These are phyloP conservation scores for Colletotrichum godetiae DNA, from an alignment of 2,329 filamentous ascomycete species.

Conservation along the genomic window DNA sequence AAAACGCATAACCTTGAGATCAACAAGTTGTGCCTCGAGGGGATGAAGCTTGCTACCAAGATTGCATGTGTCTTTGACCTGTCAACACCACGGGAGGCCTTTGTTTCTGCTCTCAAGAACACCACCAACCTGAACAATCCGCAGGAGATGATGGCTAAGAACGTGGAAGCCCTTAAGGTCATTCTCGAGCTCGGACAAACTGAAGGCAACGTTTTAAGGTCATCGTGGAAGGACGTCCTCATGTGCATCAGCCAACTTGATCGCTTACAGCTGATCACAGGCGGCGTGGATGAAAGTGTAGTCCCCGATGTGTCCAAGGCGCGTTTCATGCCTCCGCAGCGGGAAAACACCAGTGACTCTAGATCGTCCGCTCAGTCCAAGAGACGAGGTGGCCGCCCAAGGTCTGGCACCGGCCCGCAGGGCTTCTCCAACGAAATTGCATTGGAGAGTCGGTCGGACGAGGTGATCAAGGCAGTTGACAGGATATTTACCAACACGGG, in stretches of 20 bases:
- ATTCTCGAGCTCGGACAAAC: slow-evolving; percentile 92
- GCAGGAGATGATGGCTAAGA: slow-evolving; percentile 94
- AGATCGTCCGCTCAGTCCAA: slow-evolving; percentile 76
- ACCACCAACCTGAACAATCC: slow-evolving; percentile 97
- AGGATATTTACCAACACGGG: slow-evolving; percentile 97
- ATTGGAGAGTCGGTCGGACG: slow-evolving; percentile 89
- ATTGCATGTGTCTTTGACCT: slow-evolving; percentile 95
- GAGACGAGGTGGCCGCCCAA: slow-evolving; percentile 52
- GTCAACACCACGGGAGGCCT: slow-evolving; percentile 92
- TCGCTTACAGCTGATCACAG: slow-evolving; percentile 92
- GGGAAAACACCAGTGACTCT: slow-evolving; percentile 65
- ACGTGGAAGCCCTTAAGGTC: slow-evolving; percentile 92
- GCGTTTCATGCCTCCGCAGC: slow-evolving; percentile 72
- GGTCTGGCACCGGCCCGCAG: slow-evolving; percentile 70
- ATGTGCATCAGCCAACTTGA: slow-evolving; percentile 97
- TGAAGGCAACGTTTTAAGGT: slow-evolving; percentile 88
- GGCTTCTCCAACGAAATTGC: slow-evolving; percentile 83
- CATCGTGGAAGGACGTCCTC: slow-evolving; percentile 95
- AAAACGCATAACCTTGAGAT: slow-evolving; percentile 93
- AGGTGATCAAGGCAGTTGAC: slow-evolving; percentile 93
- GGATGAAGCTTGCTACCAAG: slow-evolving; percentile 91
- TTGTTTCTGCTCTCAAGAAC: slow-evolving; percentile 91
- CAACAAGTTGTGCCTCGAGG: slow-evolving; percentile 92
- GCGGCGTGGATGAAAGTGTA: slow-evolving; percentile 91
- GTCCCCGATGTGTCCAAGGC: slow-evolving; percentile 93